These are phyloP conservation scores for Uronychia setigera DNA, from an alignment of 73 alveolate species.

Conservation along the genomic window DNA sequence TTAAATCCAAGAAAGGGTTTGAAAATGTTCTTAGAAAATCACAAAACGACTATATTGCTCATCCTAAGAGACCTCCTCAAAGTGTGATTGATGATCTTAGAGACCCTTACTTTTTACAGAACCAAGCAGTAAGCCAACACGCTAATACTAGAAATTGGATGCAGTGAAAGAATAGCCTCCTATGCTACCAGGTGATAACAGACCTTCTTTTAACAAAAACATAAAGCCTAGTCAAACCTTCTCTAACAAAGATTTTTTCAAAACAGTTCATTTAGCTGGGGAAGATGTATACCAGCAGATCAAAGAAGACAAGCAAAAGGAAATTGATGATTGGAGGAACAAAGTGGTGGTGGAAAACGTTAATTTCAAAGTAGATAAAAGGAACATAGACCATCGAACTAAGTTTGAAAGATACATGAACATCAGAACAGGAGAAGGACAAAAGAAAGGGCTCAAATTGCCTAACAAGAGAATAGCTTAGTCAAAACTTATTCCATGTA, in stretches of 20 bases:
- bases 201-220: constrained; percentile 16
- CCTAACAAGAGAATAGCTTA: constrained; percentile 30
- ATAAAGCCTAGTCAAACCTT: constrained; percentile 42
- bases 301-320: constrained; percentile 32
- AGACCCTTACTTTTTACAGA: constrained; percentile 47
- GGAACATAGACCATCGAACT: constrained; percentile 9
- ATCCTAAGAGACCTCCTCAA: constrained; percentile 66
- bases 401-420: constrained; percentile 36
- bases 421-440: constrained; percentile 46
- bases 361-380: constrained; percentile 60
- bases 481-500: constrained; percentile 24
- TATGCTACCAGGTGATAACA: background rate
- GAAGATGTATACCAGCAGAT: constrained; percentile 65
- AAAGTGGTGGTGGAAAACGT: constrained; percentile 62
- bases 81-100: constrained; percentile 40
- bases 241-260: constrained; percentile 53
- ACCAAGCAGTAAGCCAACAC: constrained; percentile 5
- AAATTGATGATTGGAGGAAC: constrained; percentile 49
- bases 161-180: background rate
- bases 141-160: background rate
- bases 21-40: constrained; percentile 35
- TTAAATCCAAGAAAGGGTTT: constrained; percentile 66
- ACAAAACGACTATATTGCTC: constrained; percentile 27
- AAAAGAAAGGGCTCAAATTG: constrained; percentile 49
- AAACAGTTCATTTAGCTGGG: constrained; percentile 63